Base-by-base conservation (phyloP, 805 yeast genomes). In the Myxozyma kluyveri region DNA sequence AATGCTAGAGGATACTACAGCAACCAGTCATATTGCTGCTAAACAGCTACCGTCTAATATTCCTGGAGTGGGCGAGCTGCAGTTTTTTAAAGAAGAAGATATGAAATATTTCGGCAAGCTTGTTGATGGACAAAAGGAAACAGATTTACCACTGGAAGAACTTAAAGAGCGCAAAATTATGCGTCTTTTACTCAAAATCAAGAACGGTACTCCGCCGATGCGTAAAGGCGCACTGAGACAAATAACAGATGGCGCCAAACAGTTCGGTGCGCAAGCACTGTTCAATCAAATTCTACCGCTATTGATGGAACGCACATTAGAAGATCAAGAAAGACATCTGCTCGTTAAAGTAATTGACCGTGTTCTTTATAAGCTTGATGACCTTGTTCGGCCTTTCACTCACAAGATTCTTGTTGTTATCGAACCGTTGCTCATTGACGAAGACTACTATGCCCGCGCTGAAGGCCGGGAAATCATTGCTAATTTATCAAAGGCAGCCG, bases 381-480 rank as follows among this genome's bases (percentile, higher is more conserved):
- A 78, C 41, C 64, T 74, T 46, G 76, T 88, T 2, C 71, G 83
- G 40, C 96, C 96, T 0, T 86, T 74, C 60, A 81, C 95, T 0
- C 85, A 81, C 55, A 80, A 82, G 60, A 80, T 90, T 2, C 64
- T 90, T 23, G 77, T 78, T 14, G 95, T 87, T 0, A 76, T 86
- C 1, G 80, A 88, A 47, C 97, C 97, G 0, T 68, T 88, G 50
- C 71, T 90, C 33, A 78, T 86, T 5, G 96, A 89, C 63, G 89
- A 86, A 60, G 91, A 88, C 65, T 72, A 77, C 47, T 75, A 81
- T n/a, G 76, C 90, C 1, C 75, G 96, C 57, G 67, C 79, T 3
- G 93, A 87, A 65, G 93, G 96, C 1, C 74, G 86, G 43, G 96
- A 88, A 55, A 79, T 88, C 26, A 78, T 89, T 17, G 75, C 90